These are phyloP conservation scores for Primulina tabacum DNA, from an alignment of 257 asterid genomes.

Conservation along the genomic window DNA sequence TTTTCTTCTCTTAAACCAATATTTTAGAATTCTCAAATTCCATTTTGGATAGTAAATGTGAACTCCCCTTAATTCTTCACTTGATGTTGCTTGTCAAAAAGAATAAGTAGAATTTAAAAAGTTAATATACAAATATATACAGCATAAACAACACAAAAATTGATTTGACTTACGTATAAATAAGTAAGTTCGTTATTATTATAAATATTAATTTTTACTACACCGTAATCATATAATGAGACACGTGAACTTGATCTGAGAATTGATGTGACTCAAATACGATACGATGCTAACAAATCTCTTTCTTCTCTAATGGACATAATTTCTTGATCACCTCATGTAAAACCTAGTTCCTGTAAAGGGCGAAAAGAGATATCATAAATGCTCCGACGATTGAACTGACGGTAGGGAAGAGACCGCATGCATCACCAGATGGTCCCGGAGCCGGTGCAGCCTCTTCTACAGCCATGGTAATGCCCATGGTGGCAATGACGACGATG, in stretches of 20 bases:
- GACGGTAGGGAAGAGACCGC: constrained; percentile 35
- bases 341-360: constrained; percentile 30
- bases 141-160: not conserved
- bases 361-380: constrained; percentile 38
- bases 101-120: no score
- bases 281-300: no score
- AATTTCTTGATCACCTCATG: not conserved
- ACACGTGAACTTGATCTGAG: not conserved
- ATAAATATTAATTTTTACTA: no score
- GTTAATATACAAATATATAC: no score
- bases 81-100: no score
- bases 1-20: no score
- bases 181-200: not conserved
- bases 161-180: not conserved
- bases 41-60: no score
- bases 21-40: no score
- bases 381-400: constrained; percentile 43
- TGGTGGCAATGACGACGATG: constrained; percentile 32
- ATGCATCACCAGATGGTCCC: constrained; percentile 27
- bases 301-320: not conserved
- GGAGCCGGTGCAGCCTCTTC: constrained; percentile 28
- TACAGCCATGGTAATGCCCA: constrained; percentile 24
- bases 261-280: no score
- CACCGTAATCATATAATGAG: not conserved
- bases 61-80: no score